Conservation (phyloP, 805 yeast genomes). For the Wickerhamiella brachini region DNA sequence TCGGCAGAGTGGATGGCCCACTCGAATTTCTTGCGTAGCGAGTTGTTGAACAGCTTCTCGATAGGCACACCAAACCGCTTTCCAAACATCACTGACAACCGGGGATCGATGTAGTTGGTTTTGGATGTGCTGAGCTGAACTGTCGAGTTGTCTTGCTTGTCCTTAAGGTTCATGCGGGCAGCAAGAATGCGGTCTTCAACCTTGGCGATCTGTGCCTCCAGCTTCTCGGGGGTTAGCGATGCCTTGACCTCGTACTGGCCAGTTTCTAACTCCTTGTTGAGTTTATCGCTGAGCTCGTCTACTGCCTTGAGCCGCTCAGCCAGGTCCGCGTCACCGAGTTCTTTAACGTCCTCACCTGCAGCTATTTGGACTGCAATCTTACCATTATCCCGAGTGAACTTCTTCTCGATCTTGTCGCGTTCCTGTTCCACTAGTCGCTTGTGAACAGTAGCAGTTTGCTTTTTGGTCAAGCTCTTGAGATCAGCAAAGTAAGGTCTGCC, state of each 20-base stretch:
- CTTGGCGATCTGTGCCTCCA: slow-evolving; percentile 55
- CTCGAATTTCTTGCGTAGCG: slow-evolving; percentile 78
- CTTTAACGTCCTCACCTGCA: slow-evolving; percentile 19
- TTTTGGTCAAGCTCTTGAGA: slow-evolving; percentile 49
- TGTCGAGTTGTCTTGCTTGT: slow-evolving; percentile 85
- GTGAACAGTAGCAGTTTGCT: slow-evolving; percentile 48
- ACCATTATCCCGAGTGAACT: slow-evolving; percentile 65
- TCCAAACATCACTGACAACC: slow-evolving; percentile 77
- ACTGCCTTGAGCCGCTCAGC: slow-evolving; percentile 42
- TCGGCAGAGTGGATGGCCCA: slow-evolving; percentile 95
- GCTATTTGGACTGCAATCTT: slow-evolving; percentile 47
- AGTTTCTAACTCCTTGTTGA: slow-evolving; percentile 41
- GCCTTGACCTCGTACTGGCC: slow-evolving; percentile 40
- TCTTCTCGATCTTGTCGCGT: slow-evolving; percentile 46
- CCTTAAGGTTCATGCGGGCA: slow-evolving; percentile 64
- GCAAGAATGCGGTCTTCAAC: slow-evolving; percentile 57
- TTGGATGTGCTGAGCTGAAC: slow-evolving; percentile 90
- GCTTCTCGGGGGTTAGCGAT: slow-evolving; percentile 48
- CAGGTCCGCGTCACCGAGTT: slow-evolving; percentile 40
- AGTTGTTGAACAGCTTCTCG: slow-evolving; percentile 81
- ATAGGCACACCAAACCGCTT: slow-evolving; percentile 80
- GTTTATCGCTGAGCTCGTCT: slow-evolving; percentile 29
- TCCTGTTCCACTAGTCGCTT: slow-evolving; percentile 49
- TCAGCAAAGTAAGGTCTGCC: slow-evolving; percentile 44
- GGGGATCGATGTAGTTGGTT: slow-evolving; percentile 89